Evolutionary conservation across 257 asterid genomes (phyloP), one percentile per base, ranked within the genome.

Genomic region (Solanum infundibuliforme): DNA sequence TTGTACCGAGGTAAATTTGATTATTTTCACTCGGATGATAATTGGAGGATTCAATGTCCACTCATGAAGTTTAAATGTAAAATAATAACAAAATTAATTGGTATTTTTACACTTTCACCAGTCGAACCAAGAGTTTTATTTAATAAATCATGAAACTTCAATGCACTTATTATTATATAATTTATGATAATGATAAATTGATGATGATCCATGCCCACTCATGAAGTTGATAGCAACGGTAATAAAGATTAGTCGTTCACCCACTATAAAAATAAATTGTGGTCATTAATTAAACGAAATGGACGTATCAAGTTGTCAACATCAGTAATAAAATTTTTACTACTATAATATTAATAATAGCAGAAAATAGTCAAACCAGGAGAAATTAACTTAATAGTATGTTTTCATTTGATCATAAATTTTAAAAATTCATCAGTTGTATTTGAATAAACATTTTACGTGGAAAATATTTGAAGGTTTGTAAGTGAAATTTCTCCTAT

Each of bases 171-270:
- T 81, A 38, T 16, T 68, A 81, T 29, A 43, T 0, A 52, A 43
- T 29, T 81, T 39, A 76, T 31, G 68, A 31, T 71, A 43, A 83
- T 86, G 83, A 41, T 20, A 41, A 86, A 41, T 82, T 86, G 83
- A 39, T 20, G 27, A 73, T 86, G 83, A 41, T 55, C 9, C 29
- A 31, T 87, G 83, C 87, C 90, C 76, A 77, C 89, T 43, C 88
- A 87, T 9, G 66, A 87, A 84, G 68, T 83, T 58, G 88, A 86
- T 86, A 68, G 68, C 83, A 86, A 72, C 84, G 87, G 87, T 89
- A 62, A 69, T 74, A 62, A 87, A 84, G 77, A 86, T 74, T 66
- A 76, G 88, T 89, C 31, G 85, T 79, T 86, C 90, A 88, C 83
- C 88, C 88, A 84, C 89, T 36, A 11, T 13, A 55, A 55, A 87